Conservation (phyloP, 176 grass and related monocot species). For the Zizania latifolia region DNA sequence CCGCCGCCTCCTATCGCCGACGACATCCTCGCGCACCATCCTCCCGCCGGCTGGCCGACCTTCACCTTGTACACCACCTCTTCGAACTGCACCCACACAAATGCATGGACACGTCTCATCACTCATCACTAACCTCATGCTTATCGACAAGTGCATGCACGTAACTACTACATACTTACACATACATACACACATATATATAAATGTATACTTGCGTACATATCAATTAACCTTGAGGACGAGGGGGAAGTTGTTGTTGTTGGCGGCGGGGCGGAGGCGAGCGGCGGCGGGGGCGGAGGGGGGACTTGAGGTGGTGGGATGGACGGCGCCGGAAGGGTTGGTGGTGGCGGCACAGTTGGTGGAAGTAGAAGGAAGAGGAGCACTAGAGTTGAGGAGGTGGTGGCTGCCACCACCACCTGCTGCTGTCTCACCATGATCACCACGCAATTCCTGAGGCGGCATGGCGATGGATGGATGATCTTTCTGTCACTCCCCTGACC, state of each 20-base stretch:
- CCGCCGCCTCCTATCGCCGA: background rate
- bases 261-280: slow-evolving; percentile 26
- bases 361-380: background rate
- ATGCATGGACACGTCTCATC: slow-evolving; percentile 35
- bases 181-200: background rate
- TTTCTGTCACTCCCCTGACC: too few species aligned
- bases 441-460: slow-evolving; percentile 30
- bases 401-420: background rate
- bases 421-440: slow-evolving; percentile 17
- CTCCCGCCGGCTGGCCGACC: slow-evolving; percentile 14
- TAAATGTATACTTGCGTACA: background rate
- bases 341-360: background rate
- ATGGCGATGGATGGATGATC: slow-evolving; percentile 13
- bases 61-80: slow-evolving; percentile 87
- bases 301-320: slow-evolving; percentile 53
- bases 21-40: slow-evolving; percentile 29
- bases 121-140: background rate
- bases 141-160: background rate
- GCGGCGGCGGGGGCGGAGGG: background rate
- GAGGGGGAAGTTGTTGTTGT: slow-evolving; percentile 61
- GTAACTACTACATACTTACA: background rate
- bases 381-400: background rate
- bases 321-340: slow-evolving; percentile 39
- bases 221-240: slow-evolving; percentile 81
- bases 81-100: slow-evolving; percentile 62